Evolutionary conservation across 176 grass and related monocot genomes (phyloP), one percentile per base, ranked within the genome.

Genomic region (Otatea glauca): DNA sequence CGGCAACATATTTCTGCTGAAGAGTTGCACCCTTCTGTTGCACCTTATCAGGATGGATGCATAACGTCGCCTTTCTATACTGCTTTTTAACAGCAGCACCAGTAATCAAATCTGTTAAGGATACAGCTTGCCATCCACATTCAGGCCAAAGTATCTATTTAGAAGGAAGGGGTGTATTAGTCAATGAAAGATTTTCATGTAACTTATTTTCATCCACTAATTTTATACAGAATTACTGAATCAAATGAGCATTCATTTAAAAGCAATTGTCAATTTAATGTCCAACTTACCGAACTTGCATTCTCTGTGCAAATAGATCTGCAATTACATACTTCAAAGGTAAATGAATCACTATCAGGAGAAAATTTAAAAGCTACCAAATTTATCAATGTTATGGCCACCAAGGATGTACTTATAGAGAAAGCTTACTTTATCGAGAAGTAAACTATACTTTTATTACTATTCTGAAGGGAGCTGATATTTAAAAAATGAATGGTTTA

Each of bases 1-100:
- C 90, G 0, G 89, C 84, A 60, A 88, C 86, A 81, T 90, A 94
- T 82, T 94, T 94, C 86, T 94, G 93, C 49, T 90, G 88, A 88
- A 94, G 49, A 64, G 63, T 90, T 81, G 93, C 90, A 58, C 93
- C 93, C 65, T 91, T 90, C 72, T 92, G 93, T 79, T 94, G 93
- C 75, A 92, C 85, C 86, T 94, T 94, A 83, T 94, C 93, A 74
- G 93, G 90, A 90, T 94, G 90, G 64, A 94, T 87, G 78, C 93
- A 94, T 38, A 94, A 86, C 0, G 90, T 92, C 1, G 93, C 90
- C 61, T 90, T 94, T 70, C 93, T 84, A 72, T 94, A 92, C 35
- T 89, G 88, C 76, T 92, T 94, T 86, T 94, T 94, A 68, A 94
- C 88, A 72, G 88, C 85, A 43, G 88, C 85, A 65, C 82, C 93